Evolutionary conservation across 495 filamentous ascomycete species (phyloP).

Genomic region (Jackrogersella multiformis): DNA sequence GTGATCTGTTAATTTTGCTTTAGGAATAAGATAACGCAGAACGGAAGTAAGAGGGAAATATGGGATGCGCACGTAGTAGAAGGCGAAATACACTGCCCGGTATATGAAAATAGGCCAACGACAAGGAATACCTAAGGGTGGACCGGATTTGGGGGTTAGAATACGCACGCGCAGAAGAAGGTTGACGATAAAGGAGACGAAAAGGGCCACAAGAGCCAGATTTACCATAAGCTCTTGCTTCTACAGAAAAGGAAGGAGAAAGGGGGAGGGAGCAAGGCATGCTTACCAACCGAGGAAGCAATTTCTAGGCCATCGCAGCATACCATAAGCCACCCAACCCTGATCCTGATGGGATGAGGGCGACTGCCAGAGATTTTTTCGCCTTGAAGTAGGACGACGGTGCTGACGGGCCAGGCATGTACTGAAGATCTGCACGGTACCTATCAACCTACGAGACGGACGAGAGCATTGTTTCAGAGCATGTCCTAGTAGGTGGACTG

Average conservation of each 20-base stretch:
- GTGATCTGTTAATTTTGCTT: slow-evolving; percentile 45
- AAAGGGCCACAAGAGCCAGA: slow-evolving; percentile 47
- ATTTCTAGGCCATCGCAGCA: slow-evolving; percentile 58
- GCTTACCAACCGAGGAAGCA: slow-evolving; percentile 64
- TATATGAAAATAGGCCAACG: slow-evolving; percentile 58
- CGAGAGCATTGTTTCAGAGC: slow-evolving; percentile 26
- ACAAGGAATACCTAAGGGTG: too few relatives aligned
- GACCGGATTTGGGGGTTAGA: slow-evolving; percentile 40
- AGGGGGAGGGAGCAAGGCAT: slow-evolving; percentile 46
- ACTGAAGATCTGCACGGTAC: slow-evolving; percentile 56
- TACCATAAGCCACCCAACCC: slow-evolving; percentile 70
- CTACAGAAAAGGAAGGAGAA: slow-evolving; percentile 39
- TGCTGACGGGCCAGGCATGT: slow-evolving; percentile 72
- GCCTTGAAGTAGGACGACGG: slow-evolving; percentile 78
- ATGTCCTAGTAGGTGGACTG: slow-evolving; percentile 60
- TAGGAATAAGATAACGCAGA: slow-evolving; percentile 21
- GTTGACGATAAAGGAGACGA: slow-evolving; percentile 46
- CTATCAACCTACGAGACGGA: slow-evolving; percentile 52
- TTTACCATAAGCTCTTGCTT: slow-evolving; percentile 16
- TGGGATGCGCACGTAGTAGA: slow-evolving; percentile 70
- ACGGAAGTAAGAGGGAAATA: slow-evolving; percentile 39
- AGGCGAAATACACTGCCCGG: slow-evolving; percentile 74
- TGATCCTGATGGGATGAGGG: slow-evolving; percentile 63
- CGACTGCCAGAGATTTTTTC: slow-evolving; percentile 73
- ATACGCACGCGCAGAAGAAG: slow-evolving; percentile 49